Percentiles rank a stretch among this genome's conserved stretches.
Evolutionary conservation across 192 early-diverging fungal species (phyloP).

Genomic region (Dissophora ornata): DNA sequence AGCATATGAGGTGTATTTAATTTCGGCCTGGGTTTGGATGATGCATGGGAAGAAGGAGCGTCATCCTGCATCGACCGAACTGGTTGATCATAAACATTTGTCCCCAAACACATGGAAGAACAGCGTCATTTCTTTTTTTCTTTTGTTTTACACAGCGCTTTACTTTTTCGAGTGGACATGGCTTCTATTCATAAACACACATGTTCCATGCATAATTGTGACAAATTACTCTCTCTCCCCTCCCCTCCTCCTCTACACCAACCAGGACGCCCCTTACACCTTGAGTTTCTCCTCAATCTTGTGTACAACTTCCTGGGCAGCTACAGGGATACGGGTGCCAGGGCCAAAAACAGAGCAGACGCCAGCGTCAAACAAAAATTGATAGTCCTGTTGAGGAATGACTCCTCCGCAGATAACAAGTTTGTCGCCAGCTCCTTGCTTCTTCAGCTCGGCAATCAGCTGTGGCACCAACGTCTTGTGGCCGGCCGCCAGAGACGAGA

Average conservation of each 20-base stretch:
- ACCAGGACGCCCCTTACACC: neutral
- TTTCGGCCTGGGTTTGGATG: too few relatives aligned
- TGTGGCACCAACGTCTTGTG: conserved; percentile 90
- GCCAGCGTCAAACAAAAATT: conserved; percentile 82
- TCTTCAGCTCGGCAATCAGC: conserved; percentile 79
- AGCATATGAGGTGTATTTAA: too few relatives aligned
- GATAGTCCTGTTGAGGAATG: conserved; percentile 90
- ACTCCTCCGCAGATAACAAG: conserved; percentile 87
- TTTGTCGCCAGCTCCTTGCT: conserved; percentile 78
- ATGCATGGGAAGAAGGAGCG: too few relatives aligned
- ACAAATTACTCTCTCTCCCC: too few relatives aligned
- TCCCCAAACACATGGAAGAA: too few relatives aligned
- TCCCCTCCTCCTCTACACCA: neutral
- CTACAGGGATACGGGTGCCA: conserved; percentile 86
- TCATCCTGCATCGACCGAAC: too few relatives aligned
- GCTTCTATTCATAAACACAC: too few relatives aligned
- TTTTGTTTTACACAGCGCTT: too few relatives aligned
- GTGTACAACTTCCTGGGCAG: conserved; percentile 81
- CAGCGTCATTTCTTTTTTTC: neutral
- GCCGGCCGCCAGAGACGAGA: conserved; percentile 89
- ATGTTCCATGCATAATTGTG: neutral
- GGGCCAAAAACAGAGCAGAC: conserved; percentile 89
- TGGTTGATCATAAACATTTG: too few relatives aligned
- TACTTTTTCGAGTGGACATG: too few relatives aligned
- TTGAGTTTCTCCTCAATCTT: conserved; percentile 71